A percentile compares a stretch with the other conserved stretches of the same genome.
Conservation (phyloP, 345 rosid genomes). For the Streptanthus diversifolius region DNA sequence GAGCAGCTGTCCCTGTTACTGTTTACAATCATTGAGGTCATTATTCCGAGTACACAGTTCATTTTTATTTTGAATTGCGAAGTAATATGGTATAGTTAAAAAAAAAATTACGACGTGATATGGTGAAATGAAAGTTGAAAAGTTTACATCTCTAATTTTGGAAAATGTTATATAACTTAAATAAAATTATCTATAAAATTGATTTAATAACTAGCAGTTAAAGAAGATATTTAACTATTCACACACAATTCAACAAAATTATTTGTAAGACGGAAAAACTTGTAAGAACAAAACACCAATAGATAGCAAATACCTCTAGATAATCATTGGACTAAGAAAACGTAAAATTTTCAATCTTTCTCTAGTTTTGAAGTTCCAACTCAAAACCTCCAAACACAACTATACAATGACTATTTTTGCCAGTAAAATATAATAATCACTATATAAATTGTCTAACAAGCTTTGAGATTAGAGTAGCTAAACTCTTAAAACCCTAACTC, state of each 20-base stretch:
- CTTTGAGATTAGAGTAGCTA: not conserved
- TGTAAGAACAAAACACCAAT: not conserved
- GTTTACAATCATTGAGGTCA: slow-evolving; percentile 15
- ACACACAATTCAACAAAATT: not conserved
- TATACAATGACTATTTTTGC: not conserved
- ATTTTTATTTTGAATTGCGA: too few relatives aligned
- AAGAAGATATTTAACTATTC: not conserved
- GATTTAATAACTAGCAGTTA: not conserved
- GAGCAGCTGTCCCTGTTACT: slow-evolving; percentile 6
- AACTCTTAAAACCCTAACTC: not conserved
- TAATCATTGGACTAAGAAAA: not conserved
- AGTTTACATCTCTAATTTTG: not conserved
- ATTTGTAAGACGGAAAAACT: not conserved
- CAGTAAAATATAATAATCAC: too few relatives aligned
- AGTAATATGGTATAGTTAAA: too few relatives aligned
- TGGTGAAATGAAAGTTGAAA: not conserved
- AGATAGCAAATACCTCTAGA: not conserved
- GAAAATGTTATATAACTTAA: not conserved
- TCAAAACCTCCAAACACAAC: not conserved
- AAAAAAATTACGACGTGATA: not conserved
- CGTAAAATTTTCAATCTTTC: not conserved
- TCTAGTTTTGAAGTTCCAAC: too few relatives aligned
- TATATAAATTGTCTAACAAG: too few relatives aligned
- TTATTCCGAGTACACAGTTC: not conserved
- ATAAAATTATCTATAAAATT: not conserved